phyloP scores from a whole-genome alignment of 202 grass and related monocot genomes.

The Zizania palustris region DNA sequence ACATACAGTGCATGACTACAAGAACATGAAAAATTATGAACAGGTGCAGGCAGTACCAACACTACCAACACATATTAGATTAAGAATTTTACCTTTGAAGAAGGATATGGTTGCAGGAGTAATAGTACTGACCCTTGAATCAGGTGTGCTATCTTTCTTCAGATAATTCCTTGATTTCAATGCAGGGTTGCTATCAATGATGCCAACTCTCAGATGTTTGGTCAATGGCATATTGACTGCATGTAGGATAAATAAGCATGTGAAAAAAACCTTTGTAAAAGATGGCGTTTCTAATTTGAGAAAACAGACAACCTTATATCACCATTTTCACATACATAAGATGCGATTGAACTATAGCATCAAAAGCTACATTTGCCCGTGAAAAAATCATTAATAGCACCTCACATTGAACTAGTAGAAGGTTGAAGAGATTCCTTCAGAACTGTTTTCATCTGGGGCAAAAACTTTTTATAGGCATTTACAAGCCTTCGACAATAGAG shows the following conservation, averaged over 20 bases:
- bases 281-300: background rate
- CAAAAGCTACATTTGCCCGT: background rate
- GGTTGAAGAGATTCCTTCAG: background rate
- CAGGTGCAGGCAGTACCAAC: background rate
- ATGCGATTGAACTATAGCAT: background rate
- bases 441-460: background rate
- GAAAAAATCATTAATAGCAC: background rate
- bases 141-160: constrained; percentile 60
- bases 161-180: constrained; percentile 61
- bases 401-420: background rate
- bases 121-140: constrained; percentile 87
- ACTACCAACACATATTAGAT: background rate
- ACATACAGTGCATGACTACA: background rate
- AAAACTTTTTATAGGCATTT: background rate
- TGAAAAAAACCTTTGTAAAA: constrained; percentile 6
- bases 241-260: constrained; percentile 30
- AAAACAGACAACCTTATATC: background rate
- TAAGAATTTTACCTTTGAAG: constrained; percentile 60
- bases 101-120: constrained; percentile 88
- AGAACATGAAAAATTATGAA: background rate
- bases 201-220: constrained; percentile 70
- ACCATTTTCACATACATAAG: constrained; percentile 8
- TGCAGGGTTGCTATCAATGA: constrained; percentile 75
- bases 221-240: constrained; percentile 72
- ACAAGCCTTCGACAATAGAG: background rate